phyloP scores from a whole-genome alignment of 1,139 yeast species.

The Taphrina betulina region DNA sequence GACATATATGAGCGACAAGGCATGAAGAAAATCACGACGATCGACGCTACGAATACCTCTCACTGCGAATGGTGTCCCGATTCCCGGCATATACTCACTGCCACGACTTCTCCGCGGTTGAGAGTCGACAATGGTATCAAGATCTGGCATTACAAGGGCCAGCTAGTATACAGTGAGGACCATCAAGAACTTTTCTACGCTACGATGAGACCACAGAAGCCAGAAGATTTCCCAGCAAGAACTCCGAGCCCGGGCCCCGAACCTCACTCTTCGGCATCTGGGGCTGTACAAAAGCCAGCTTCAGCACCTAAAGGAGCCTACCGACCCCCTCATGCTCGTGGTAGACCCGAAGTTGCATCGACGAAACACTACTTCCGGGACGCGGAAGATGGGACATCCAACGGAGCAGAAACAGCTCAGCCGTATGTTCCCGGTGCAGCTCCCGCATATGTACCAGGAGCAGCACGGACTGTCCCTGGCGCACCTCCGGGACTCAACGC shows the following conservation, averaged over 20 bases:
- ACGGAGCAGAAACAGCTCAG: slow-evolving; percentile 29
- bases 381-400: slow-evolving; percentile 22
- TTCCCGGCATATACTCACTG: slow-evolving; percentile 88
- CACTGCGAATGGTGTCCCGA: slow-evolving; percentile 99
- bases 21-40: slow-evolving; percentile 72
- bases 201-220: slow-evolving; percentile 78
- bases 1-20: slow-evolving; percentile 92
- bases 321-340: slow-evolving; percentile 93
- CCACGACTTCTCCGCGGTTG: slow-evolving; percentile 94
- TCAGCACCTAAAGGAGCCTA: slow-evolving; percentile 63
- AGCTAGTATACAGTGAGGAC: slow-evolving; percentile 72
- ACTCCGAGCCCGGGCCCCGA: slow-evolving; percentile 59
- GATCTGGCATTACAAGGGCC: slow-evolving; percentile 90
- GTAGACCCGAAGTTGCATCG: slow-evolving; percentile 38
- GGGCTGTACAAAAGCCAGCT: slow-evolving; percentile 56
- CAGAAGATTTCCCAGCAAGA: slow-evolving; percentile 61
- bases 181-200: slow-evolving; percentile 65
- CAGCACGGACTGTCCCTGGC: slow-evolving; percentile 39
- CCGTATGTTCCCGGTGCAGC: slow-evolving; percentile 45
- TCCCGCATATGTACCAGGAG: slow-evolving; percentile 46
- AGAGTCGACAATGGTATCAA: slow-evolving; percentile 95
- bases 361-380: slow-evolving; percentile 22
- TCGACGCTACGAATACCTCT: slow-evolving; percentile 90
- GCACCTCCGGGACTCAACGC: slow-evolving; percentile 34
- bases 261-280: slow-evolving; percentile 60